A percentile compares a stretch with the other conserved stretches of the same genome.
Evolutionary conservation across 495 filamentous ascomycete species (phyloP).

Genomic region (Neurospora cerealis): DNA sequence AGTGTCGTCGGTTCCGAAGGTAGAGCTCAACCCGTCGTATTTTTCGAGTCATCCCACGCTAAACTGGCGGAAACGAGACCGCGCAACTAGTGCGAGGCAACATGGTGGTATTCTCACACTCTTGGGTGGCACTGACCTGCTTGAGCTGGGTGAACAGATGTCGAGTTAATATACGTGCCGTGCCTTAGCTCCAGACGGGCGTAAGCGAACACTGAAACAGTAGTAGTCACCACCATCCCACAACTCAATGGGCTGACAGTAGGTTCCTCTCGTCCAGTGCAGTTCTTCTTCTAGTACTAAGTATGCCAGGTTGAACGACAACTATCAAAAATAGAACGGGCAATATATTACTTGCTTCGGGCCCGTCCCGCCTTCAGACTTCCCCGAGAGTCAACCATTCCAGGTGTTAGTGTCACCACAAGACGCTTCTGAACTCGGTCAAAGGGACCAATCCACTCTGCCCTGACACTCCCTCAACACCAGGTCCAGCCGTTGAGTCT

Average conservation of each 20-base stretch:
- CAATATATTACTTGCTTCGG: slow-evolving; percentile 1
- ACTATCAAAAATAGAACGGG: slow-evolving; percentile 6
- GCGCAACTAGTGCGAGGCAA: neutral
- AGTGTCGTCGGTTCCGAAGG: neutral
- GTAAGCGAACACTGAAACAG: neutral
- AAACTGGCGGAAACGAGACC: neutral
- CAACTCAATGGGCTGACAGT: neutral
- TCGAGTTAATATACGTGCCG: neutral
- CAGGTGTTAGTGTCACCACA: neutral
- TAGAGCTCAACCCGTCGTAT: neutral
- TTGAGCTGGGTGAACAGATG: neutral
- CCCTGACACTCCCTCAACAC: neutral
- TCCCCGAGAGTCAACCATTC: neutral
- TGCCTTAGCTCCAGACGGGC: neutral
- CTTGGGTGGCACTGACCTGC: neutral
- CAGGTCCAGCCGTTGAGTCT: neutral
- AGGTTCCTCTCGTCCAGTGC: neutral
- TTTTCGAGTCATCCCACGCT: neutral
- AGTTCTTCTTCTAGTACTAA: neutral
- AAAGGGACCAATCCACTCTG: too few species aligned
- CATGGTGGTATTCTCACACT: neutral
- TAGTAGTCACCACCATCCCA: neutral
- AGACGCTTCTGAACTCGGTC: neutral
- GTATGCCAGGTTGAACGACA: neutral
- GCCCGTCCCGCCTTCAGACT: neutral